Conservation (phyloP, 495 filamentous ascomycete genomes). For the Penicillium parvum region DNA sequence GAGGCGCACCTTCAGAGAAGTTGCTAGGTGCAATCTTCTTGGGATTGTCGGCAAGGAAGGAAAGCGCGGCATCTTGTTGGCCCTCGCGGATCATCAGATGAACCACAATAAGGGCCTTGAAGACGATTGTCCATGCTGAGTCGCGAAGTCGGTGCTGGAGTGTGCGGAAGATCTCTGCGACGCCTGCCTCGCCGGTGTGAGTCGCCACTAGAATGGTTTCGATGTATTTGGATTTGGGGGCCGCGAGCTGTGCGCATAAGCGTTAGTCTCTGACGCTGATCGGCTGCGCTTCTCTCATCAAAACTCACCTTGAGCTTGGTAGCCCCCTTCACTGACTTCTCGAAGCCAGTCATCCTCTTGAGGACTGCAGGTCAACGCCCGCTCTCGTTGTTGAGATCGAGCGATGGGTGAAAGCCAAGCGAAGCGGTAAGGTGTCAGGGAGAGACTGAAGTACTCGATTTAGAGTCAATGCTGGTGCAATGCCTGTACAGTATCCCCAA, state of each 20-base stretch:
- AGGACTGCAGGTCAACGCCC: slow-evolving; percentile 6
- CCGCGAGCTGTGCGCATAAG: slow-evolving; percentile 62
- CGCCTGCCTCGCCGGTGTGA: slow-evolving; percentile 89
- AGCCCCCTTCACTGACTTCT: slow-evolving; percentile 90
- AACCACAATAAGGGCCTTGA: slow-evolving; percentile 92
- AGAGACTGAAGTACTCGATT: slow-evolving; percentile 21
- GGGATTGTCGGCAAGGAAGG: slow-evolving; percentile 78
- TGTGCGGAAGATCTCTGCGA: slow-evolving; percentile 92
- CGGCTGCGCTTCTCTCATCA: not conserved
- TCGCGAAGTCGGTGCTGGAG: slow-evolving; percentile 84
- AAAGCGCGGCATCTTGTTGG: slow-evolving; percentile 79
- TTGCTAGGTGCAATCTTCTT: slow-evolving; percentile 80
- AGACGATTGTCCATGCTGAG: slow-evolving; percentile 95
- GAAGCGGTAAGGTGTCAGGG: not conserved
- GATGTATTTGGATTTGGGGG: slow-evolving; percentile 99
- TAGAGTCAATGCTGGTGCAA: slow-evolving; percentile 21
- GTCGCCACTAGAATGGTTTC: slow-evolving; percentile 96
- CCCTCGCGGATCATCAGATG: slow-evolving; percentile 98
- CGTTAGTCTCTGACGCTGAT: slow-evolving; percentile 1
- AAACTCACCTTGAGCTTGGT: slow-evolving; percentile 83
- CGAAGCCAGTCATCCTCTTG: slow-evolving; percentile 69
- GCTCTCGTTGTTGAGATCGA: slow-evolving; percentile 2
- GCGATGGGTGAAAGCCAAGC: not conserved
- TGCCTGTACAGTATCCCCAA: slow-evolving; percentile 20
- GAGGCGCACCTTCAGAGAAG: slow-evolving; percentile 80